These are phyloP conservation scores for Tetrahymena thermophila DNA, from an alignment of 73 alveolate species.

Conservation along the genomic window DNA sequence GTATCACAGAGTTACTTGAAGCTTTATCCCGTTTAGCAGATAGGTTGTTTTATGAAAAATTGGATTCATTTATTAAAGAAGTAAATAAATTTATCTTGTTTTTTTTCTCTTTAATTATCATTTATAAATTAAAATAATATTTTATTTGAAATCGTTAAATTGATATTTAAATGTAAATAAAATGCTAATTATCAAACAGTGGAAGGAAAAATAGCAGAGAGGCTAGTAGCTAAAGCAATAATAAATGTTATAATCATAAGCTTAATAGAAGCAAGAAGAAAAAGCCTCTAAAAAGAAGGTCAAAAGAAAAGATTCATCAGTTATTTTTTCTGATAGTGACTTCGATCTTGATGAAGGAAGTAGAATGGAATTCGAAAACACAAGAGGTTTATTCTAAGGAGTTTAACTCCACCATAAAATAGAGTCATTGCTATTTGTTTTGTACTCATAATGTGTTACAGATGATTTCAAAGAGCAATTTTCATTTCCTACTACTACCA, in stretches of 20 bases:
- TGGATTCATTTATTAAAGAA: neutral
- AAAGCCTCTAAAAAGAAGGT: neutral
- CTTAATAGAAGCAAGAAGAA: neutral
- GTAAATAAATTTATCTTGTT: neutral
- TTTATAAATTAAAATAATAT: too few species aligned
- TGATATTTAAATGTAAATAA: too few species aligned
- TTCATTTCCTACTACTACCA: neutral
- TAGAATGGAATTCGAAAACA: neutral
- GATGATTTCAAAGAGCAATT: neutral
- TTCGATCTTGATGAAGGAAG: neutral
- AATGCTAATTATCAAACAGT: neutral
- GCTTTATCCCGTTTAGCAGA: constrained; percentile 61
- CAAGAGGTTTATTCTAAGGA: neutral
- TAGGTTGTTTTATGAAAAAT: neutral
- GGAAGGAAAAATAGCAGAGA: neutral
- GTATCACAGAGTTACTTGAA: constrained; percentile 48
- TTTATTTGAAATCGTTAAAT: too few species aligned
- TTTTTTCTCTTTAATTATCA: too few species aligned
- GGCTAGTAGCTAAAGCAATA: neutral
- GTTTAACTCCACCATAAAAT: neutral
- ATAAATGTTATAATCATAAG: neutral
- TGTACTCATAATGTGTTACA: neutral
- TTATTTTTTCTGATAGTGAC: neutral
- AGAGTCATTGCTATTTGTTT: neutral
- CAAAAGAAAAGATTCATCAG: neutral